phyloP scores from a whole-genome alignment of 257 asterid genomes.

The Cynanchum wilfordii region DNA sequence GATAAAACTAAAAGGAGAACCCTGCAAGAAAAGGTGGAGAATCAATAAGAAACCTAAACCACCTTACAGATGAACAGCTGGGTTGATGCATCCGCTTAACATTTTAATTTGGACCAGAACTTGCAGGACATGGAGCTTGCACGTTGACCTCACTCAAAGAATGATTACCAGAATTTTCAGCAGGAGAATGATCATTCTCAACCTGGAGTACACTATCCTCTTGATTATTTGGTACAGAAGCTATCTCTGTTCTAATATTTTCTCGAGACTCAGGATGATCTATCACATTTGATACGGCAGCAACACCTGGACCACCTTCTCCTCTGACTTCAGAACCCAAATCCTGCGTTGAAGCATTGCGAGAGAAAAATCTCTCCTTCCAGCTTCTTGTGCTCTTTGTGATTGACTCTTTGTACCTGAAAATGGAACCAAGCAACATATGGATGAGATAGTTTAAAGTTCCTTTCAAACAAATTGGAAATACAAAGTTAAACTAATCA shows the following conservation, averaged over 20 bases:
- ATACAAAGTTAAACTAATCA: neutral
- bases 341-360: conserved; percentile 45
- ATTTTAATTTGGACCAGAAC: conserved; percentile 45
- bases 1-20: neutral
- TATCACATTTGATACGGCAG: conserved; percentile 49
- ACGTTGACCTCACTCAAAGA: conserved; percentile 33
- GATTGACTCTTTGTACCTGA: conserved; percentile 77
- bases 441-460: neutral
- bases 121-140: conserved; percentile 44
- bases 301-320: conserved; percentile 33
- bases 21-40: neutral
- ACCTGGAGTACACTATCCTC: conserved; percentile 27
- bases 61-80: conserved; percentile 16
- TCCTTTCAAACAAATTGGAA: neutral
- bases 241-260: conserved; percentile 28
- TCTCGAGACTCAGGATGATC: conserved; percentile 61
- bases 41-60: neutral
- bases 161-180: conserved; percentile 24
- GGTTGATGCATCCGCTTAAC: conserved; percentile 18
- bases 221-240: conserved; percentile 32
- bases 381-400: conserved; percentile 89
- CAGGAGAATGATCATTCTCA: conserved; percentile 23
- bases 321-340: conserved; percentile 40
- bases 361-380: conserved; percentile 88
- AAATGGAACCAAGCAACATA: neutral